These are phyloP conservation scores for Cornus controversa DNA, from an alignment of 148 eudicot genomes.

Conservation along the genomic window DNA sequence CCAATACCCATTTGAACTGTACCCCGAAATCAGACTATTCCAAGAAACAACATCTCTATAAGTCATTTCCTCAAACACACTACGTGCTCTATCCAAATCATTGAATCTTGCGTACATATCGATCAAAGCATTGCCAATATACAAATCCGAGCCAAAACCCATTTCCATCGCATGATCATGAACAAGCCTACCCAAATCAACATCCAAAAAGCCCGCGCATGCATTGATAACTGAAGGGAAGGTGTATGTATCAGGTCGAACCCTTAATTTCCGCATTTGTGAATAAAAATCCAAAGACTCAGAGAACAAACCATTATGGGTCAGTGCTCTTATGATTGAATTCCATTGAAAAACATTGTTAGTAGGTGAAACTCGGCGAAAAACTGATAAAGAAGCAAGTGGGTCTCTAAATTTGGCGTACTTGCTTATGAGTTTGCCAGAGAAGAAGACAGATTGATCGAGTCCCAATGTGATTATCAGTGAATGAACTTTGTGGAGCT, in stretches of 20 bases:
- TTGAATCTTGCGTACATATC: slow-evolving; percentile 41
- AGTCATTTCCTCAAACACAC: slow-evolving; percentile 45
- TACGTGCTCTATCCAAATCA: slow-evolving; percentile 26
- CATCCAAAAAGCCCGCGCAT: slow-evolving; percentile 30
- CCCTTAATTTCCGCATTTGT: slow-evolving; percentile 26
- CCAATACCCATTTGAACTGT: slow-evolving; percentile 45
- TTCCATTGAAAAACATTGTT: slow-evolving; percentile 33
- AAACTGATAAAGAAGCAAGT: slow-evolving; percentile 20
- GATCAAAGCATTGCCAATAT: slow-evolving; percentile 35
- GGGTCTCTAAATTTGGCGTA: slow-evolving; percentile 37
- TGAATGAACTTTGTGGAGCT: slow-evolving; percentile 39
- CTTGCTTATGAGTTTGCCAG: slow-evolving; percentile 40
- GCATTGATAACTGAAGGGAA: slow-evolving; percentile 45
- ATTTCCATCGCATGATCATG: slow-evolving; percentile 29
- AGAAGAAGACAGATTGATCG: slow-evolving; percentile 27
- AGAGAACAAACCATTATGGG: slow-evolving; percentile 34
- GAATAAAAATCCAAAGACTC: slow-evolving; percentile 33
- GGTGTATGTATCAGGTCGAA: slow-evolving; percentile 33
- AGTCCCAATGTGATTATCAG: slow-evolving; percentile 34
- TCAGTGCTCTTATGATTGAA: slow-evolving; percentile 47
- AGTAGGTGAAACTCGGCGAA: slow-evolving; percentile 15
- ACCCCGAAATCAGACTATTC: slow-evolving; percentile 55
- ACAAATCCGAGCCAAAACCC: slow-evolving; percentile 41
- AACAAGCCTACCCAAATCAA: slow-evolving; percentile 25
- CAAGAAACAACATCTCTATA: slow-evolving; percentile 47